Evolutionary conservation across 2,329 filamentous ascomycete genomes (phyloP), one percentile per base, ranked within the genome.

Genomic region (Paramyrothecium roridum): DNA sequence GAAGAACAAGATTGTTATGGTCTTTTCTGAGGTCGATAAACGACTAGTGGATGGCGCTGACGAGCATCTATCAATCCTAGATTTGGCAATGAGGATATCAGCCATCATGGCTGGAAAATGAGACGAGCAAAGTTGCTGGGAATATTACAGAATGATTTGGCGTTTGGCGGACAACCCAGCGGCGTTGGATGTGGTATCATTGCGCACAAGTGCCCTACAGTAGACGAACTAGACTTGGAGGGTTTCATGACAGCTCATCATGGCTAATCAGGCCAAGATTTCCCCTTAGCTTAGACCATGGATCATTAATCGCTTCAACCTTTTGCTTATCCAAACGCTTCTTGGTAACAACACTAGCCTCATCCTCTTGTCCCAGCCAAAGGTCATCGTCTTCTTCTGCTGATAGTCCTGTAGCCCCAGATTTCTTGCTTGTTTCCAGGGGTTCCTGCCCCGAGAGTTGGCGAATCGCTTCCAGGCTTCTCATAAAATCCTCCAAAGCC

Each of bases 1-100:
- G 67, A 99, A 99, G 76, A 96, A 93, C 68, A 88, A 88, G 70
- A 93, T 99, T 56, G 88, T 93, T 50, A 80, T 90, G 59, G 80
- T 93, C 3, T 99, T 99, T 68, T 97, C 93, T 1, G 93, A 98
- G 71, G 82, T 93, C 26, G 95, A 99, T 69, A 98, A 98, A 80
- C 83, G 95, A 61, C 75, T 99, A 49, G 89, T 96, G 7, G 96
- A 99, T 71, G 95, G 95, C 10, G 89, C 93, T 2, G 95, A 99
- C 68, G 95, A 99, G 75, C 93, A 99, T 70, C 77, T 99, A 22
- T 91, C 90, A 1, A 89, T 98, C 56, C 76, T 99, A 33, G 93
- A 99, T 71, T 70, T 98, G 61, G 82, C 89, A 8, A 79, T 98
- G 67, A 86, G 90, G 66, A 89, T 96, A 75, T 90, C 90, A 0